Conservation (phyloP, 2,329 filamentous ascomycete genomes). For the Fusarium drepaniforme region DNA sequence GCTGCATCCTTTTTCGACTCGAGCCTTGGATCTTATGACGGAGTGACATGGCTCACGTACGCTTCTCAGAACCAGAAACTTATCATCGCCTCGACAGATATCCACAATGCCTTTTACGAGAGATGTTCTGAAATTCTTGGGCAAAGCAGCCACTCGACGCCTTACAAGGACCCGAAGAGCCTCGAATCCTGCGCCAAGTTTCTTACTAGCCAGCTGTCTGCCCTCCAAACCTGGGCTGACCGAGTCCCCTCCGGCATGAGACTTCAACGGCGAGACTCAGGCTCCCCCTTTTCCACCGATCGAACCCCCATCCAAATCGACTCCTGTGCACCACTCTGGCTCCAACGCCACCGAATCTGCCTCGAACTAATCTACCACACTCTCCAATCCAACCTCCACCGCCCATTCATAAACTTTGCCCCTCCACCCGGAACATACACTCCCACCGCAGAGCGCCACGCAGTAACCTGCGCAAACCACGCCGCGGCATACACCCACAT, state of each 20-base stretch:
- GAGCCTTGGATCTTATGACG: constrained; percentile 25
- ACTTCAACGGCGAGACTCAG: constrained; percentile 46
- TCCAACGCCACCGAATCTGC: constrained; percentile 53
- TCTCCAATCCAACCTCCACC: constrained; percentile 51
- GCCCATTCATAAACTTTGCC: constrained; percentile 54
- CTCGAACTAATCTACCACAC: constrained; percentile 58
- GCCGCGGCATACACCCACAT: constrained; percentile 42
- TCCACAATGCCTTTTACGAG: constrained; percentile 48
- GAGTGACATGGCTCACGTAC: constrained; percentile 42
- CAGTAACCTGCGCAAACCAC: constrained; percentile 36
- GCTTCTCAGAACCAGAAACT: constrained; percentile 31
- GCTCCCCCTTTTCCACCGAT: constrained; percentile 51
- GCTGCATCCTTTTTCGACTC: constrained; percentile 29
- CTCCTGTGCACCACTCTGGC: constrained; percentile 53
- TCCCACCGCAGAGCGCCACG: constrained; percentile 31
- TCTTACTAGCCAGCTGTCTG: constrained; percentile 42
- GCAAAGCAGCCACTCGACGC: neutral
- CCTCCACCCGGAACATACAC: constrained; percentile 17
- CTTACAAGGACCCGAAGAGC: constrained; percentile 29
- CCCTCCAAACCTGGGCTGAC: constrained; percentile 40
- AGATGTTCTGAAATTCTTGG: constrained; percentile 28
- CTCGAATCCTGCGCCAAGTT: constrained; percentile 35
- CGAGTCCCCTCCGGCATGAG: constrained; percentile 53
- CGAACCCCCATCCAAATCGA: constrained; percentile 38
- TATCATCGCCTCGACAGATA: constrained; percentile 28